Evolutionary conservation across 108 stramenopile species (phyloP), one percentile per base, ranked within the genome.

Genomic region (Epipyxis sp.): DNA sequence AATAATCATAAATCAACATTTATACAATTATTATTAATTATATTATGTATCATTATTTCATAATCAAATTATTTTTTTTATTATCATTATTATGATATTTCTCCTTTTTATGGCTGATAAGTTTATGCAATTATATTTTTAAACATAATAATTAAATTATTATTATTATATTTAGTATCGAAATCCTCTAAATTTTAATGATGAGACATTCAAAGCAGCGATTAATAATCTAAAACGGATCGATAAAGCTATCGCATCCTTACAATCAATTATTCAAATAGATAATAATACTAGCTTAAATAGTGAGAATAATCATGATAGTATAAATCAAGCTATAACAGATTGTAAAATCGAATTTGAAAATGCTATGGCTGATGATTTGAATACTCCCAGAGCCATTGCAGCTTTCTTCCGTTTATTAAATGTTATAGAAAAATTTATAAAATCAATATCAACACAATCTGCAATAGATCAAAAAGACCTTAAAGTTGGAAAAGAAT

Each of bases 301-400:
- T n/a, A n/a, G n/a, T n/a, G n/a, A n/a, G n/a, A n/a, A n/a, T n/a
- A n/a, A n/a, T n/a, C n/a, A n/a, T n/a, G 54, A 25, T 20, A 57
- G 80, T 42, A 25, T 43, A 58, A 59, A 20, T 1, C 37, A 39
- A 74, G 35, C 46, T 58, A 40, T 46, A 20, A 57, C 20, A 42
- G 59, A 30, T 43, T 0, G 80, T 81, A 62, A 13, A 67, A 44
- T 37, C 42, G 82, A 57, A 20, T 84, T 97, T 0, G 88, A 92
- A 80, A 87, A 82, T 27, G 85, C 91, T 35, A 86, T 99, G 46
- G 76, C 83, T 69, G 96, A 99, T 80, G 92, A 99, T 85, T 95
- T 99, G 69, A 91, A 99, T 76, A 97, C 96, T 0, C 91, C 86
- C 37, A 85, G 83, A 1, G 94, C 89, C 46, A 89, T 97, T 76